A percentile compares a stretch with the other conserved stretches of the same genome.
Evolutionary conservation across 2,329 filamentous ascomycete genomes (phyloP).

Genomic region (Microsporum ferrugineum): DNA sequence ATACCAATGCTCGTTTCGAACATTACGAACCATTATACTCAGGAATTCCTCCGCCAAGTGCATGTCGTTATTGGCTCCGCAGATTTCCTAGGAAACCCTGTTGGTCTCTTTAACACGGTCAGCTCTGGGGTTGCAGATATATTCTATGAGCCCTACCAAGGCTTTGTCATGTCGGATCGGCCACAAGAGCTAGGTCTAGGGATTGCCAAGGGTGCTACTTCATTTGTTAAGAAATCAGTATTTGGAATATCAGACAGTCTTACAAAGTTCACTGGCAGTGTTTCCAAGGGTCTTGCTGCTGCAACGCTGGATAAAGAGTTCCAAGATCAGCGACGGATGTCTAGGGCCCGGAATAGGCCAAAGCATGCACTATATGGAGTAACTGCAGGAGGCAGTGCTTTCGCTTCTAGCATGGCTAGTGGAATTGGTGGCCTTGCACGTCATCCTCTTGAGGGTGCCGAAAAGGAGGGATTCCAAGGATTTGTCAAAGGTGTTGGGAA

Average conservation of each 20-base stretch:
- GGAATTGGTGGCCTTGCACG: constrained; percentile 87
- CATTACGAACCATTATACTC: constrained; percentile 87
- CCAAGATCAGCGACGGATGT: constrained; percentile 90
- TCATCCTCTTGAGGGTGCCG: constrained; percentile 88
- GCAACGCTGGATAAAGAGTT: constrained; percentile 98
- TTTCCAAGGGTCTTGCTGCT: constrained; percentile 90
- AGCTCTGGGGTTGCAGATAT: constrained; percentile 95
- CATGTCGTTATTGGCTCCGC: constrained; percentile 96
- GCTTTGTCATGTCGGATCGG: constrained; percentile 87
- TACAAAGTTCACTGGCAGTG: constrained; percentile 92
- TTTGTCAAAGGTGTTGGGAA: constrained; percentile 98
- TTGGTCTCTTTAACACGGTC: constrained; percentile 95
- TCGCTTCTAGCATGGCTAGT: constrained; percentile 82
- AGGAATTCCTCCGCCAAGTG: constrained; percentile 89
- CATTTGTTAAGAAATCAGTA: constrained; percentile 96
- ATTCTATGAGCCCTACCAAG: constrained; percentile 98
- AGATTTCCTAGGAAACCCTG: constrained; percentile 94
- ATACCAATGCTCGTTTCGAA: constrained; percentile 72
- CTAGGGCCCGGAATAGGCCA: constrained; percentile 78
- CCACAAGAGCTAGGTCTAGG: constrained; percentile 91
- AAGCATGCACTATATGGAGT: constrained; percentile 97
- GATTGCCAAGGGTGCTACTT: constrained; percentile 91
- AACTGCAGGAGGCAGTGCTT: constrained; percentile 86
- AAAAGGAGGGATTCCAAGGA: constrained; percentile 83
- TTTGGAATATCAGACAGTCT: constrained; percentile 96